Evolutionary conservation across 2,329 filamentous ascomycete species (phyloP).

Genomic region (Annulohypoxylon truncatum): DNA sequence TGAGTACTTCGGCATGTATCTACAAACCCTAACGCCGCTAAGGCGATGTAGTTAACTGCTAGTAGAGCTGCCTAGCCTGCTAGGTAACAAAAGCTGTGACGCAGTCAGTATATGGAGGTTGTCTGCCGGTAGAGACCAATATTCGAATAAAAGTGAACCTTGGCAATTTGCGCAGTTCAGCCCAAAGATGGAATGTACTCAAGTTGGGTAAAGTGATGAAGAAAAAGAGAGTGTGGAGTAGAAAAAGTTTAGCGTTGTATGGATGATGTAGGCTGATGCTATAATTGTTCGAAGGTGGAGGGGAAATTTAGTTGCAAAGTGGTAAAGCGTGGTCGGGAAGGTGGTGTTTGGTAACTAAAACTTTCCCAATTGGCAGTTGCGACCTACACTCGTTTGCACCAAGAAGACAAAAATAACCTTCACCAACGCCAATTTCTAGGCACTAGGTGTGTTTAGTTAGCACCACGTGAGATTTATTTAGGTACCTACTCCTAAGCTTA

Average conservation of each 20-base stretch:
- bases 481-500: too few relatives aligned
- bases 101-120: not conserved
- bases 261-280: constrained; percentile 20
- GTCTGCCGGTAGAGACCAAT: not conserved
- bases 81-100: not conserved
- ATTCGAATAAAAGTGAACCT: not conserved
- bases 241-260: constrained; percentile 6
- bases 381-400: not conserved
- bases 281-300: constrained; percentile 5
- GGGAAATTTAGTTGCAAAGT: not conserved
- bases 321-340: not conserved
- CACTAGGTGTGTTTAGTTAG: not conserved
- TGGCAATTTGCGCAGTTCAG: not conserved
- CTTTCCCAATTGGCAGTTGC: not conserved
- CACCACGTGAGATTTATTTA: too few relatives aligned
- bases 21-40: not conserved
- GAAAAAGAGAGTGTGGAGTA: not conserved
- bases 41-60: not conserved
- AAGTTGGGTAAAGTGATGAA: not conserved
- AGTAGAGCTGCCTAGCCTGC: not conserved
- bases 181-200: not conserved
- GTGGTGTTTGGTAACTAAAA: not conserved
- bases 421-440: not conserved
- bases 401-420: not conserved
- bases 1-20: not conserved